Percentiles rank a stretch among this genome's conserved stretches.
These are phyloP conservation scores for Rosa persica DNA, from an alignment of 306 rosid species.

Conservation along the genomic window DNA sequence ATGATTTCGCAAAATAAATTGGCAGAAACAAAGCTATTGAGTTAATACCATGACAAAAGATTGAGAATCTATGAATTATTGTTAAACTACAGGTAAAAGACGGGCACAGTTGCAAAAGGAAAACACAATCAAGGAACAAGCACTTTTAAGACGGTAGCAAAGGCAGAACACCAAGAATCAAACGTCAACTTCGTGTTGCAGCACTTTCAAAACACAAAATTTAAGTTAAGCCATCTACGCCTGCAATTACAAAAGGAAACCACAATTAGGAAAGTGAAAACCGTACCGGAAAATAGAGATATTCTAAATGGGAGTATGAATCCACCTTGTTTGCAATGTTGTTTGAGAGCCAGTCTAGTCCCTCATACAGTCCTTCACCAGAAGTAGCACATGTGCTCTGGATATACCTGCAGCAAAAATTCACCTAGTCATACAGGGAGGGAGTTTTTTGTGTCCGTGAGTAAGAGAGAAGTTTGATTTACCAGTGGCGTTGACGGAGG, in stretches of 20 bases:
- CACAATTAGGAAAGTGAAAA: background rate
- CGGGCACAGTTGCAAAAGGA: conserved; percentile 22
- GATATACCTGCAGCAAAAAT: conserved; percentile 54
- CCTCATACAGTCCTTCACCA: conserved; percentile 88
- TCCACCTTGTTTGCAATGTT: conserved; percentile 78
- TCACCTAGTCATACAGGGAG: background rate
- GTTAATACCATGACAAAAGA: conserved; percentile 20
- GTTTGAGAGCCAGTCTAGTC: conserved; percentile 88
- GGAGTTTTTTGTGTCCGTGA: background rate
- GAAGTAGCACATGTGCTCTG: conserved; percentile 92
- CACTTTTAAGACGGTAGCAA: conserved; percentile 34
- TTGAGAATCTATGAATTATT: conserved; percentile 34
- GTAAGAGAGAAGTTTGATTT: too few relatives aligned
- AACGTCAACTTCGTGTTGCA: conserved; percentile 27
- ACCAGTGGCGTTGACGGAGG: conserved; percentile 93
- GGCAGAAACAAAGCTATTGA: conserved; percentile 16
- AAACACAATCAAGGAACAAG: conserved; percentile 32
- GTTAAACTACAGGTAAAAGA: conserved; percentile 35
- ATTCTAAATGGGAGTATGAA: background rate
- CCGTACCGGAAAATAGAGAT: too few relatives aligned
- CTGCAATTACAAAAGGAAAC: conserved; percentile 40
- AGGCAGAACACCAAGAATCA: conserved; percentile 28
- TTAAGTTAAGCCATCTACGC: conserved; percentile 39
- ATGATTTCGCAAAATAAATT: conserved; percentile 12
- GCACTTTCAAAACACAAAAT: conserved; percentile 18